Conservation (phyloP, 202 grass and related monocot genomes). For the Dendrocalamus latiflorus region DNA sequence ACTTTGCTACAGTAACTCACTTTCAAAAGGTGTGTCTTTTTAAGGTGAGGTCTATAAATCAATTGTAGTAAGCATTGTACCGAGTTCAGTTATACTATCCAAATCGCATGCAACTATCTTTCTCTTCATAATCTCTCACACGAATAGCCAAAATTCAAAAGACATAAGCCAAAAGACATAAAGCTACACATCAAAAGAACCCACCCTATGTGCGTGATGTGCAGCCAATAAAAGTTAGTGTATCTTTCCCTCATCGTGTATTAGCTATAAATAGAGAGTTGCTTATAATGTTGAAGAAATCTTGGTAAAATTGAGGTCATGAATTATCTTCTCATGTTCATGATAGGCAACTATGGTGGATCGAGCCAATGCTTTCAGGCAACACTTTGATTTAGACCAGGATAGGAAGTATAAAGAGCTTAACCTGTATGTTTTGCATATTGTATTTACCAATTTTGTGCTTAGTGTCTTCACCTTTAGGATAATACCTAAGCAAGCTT, state of each 20-base stretch:
- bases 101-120: too few relatives aligned
- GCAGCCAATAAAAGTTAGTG: conserved; percentile 41
- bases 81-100: rapidly evolving
- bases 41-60: too few relatives aligned
- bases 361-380: conserved; percentile 97
- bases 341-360: conserved; percentile 74
- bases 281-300: not conserved
- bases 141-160: too few relatives aligned
- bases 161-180: too few relatives aligned
- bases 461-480: not conserved
- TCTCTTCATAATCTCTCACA: too few relatives aligned
- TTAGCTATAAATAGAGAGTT: not conserved
- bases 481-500: too few relatives aligned
- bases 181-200: too few relatives aligned
- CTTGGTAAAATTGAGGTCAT: not conserved
- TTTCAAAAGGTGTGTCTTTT: too few relatives aligned
- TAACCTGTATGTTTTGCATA: conserved; percentile 63
- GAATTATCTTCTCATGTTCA: conserved; percentile 11
- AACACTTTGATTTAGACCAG: conserved; percentile 85
- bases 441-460: not conserved
- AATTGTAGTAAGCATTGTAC: too few relatives aligned
- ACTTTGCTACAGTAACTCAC: too few relatives aligned
- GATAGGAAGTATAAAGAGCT: conserved; percentile 91
- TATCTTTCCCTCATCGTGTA: not conserved
- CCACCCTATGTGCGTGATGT: too few relatives aligned